Base-by-base conservation (phyloP, 441 rosid genomes). In the Arabidopsis hybrid region DNA sequence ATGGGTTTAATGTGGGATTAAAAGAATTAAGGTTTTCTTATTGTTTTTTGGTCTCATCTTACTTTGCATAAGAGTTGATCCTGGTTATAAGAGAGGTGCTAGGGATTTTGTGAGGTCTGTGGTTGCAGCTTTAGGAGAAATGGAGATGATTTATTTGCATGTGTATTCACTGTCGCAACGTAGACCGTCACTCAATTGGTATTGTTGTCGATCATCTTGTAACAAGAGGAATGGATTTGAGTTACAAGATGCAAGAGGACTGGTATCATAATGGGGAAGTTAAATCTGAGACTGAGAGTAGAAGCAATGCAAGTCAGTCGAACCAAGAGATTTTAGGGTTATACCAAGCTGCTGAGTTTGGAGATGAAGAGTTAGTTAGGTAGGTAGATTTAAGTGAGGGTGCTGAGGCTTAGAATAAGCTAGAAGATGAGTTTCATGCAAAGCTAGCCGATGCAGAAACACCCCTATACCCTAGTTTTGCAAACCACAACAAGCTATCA, bases 81-180 rank as follows among this genome's bases (percentile, higher is more conserved):
- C 49, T 39, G 34, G 16, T 11, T 60, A 60, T 60, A 34, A 60
- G 47, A 60, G 5, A 60, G 65, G 65, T 10, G 65, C 10, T 60
- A 39, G 4, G 1, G 10, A 39, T 2, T 39, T 39, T 39, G 9
- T 39, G 4, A 3, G 4, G 4, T 11, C 0, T 39, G 12, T 8
- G 12, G 43, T 11, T 39, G 43, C 43, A 0, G 43, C 2, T 2
- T 0, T 7, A 8, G 43, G 43, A 8, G 4, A 39, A 3, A 10
- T 2, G 3, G 43, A 39, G 0, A 7, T 39, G 43, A 39, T 21
- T 39, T 1, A 2, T 39, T 0, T 39, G 43, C 2, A 11, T 1
- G 0, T 39, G 43, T 3, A 39, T 2, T 0, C 12, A 39, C 4
- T 39, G 43, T 9, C 43, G 43, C 4, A 39, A 39, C 3, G 12